Percentiles rank a stretch among this genome's conserved stretches.
phyloP scores from a whole-genome alignment of 805 yeast genomes.

The Spathaspora gorwiae region DNA sequence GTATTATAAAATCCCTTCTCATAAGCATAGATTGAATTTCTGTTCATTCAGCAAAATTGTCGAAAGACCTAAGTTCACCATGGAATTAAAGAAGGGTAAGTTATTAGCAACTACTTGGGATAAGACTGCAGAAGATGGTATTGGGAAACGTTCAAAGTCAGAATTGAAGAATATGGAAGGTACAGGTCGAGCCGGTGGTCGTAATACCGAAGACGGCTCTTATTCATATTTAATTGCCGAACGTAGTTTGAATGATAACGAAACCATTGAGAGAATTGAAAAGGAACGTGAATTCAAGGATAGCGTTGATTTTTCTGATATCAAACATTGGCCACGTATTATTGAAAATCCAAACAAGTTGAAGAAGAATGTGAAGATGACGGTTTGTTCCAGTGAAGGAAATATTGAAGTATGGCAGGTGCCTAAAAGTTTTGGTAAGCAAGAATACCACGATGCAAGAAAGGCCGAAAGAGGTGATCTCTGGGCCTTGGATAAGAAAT shows the following conservation, averaged over 20 bases:
- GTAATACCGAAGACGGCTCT: constrained; percentile 64
- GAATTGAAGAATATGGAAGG: constrained; percentile 47
- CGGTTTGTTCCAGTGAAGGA: constrained; percentile 77
- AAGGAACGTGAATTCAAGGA: constrained; percentile 20
- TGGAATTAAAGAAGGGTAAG: constrained; percentile 82
- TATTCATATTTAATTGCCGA: constrained; percentile 72
- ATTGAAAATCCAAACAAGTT: constrained; percentile 68
- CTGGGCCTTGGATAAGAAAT: constrained; percentile 58
- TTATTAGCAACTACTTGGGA: constrained; percentile 71
- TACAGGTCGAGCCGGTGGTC: constrained; percentile 73
- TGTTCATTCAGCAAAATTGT: constrained; percentile 72
- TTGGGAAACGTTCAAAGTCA: constrained; percentile 38
- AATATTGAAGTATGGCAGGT: constrained; percentile 82
- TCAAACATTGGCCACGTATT: constrained; percentile 65
- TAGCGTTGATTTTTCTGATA: constrained; percentile 16
- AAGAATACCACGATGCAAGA: constrained; percentile 83
- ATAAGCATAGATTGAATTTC: constrained; percentile 59
- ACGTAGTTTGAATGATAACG: constrained; percentile 45
- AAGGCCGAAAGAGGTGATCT: constrained; percentile 80
- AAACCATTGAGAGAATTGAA: constrained; percentile 39
- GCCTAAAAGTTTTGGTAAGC: constrained; percentile 70
- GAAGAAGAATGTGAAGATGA: constrained; percentile 77
- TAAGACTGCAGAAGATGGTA: constrained; percentile 47
- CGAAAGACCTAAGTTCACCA: constrained; percentile 70
- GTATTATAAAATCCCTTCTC: constrained; percentile 52